Conservation (phyloP, 345 rosid species). For the Eutrema heterophyllum region DNA sequence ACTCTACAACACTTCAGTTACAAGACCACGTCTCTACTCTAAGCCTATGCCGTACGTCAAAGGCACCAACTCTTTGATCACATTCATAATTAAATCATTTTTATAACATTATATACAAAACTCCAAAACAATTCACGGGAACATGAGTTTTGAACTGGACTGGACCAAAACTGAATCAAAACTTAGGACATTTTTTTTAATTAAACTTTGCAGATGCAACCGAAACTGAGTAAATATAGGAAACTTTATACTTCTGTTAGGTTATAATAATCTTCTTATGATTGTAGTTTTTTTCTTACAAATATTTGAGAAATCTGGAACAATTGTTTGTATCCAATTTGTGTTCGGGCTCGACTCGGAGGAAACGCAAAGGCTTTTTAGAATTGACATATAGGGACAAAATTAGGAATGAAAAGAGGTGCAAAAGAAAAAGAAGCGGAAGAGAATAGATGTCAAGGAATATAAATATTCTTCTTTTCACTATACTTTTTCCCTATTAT, state of each 20-base stretch:
- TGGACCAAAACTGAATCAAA: neutral
- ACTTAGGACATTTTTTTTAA: neutral
- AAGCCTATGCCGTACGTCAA: slow-evolving; percentile 29
- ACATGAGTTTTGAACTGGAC: neutral
- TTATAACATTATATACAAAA: neutral
- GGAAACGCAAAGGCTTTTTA: neutral
- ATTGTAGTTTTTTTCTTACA: neutral
- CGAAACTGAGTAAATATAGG: neutral
- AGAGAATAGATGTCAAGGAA: neutral
- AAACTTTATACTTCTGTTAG: neutral
- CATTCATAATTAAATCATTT: neutral
- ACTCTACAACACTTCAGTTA: slow-evolving; percentile 2
- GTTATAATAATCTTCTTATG: neutral
- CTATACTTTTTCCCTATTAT: neutral
- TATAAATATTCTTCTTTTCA: neutral
- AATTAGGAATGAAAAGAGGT: neutral
- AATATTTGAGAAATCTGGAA: neutral
- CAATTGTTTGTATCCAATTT: neutral
- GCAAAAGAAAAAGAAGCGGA: neutral
- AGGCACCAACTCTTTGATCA: slow-evolving; percentile 9
- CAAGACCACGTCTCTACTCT: slow-evolving; percentile 15
- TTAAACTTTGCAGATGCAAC: neutral
- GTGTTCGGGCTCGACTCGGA: neutral
- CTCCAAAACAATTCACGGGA: neutral
- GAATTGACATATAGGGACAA: neutral